phyloP scores from a whole-genome alignment of 2,329 filamentous ascomycete species.

The Fusarium burgessii region DNA sequence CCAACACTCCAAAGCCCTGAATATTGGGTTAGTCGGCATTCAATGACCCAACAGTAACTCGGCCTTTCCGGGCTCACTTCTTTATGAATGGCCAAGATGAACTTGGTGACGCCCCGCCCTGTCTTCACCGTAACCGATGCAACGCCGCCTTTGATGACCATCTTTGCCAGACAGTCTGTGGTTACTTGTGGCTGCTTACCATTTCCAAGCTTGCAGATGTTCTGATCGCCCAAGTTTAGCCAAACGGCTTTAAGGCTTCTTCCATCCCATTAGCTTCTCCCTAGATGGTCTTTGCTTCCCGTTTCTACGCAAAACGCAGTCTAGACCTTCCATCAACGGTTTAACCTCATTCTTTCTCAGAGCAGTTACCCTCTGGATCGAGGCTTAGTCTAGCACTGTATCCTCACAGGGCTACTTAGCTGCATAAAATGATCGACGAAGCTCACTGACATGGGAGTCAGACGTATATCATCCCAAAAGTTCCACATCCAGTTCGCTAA shows the following conservation, averaged over 20 bases:
- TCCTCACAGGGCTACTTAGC: background rate
- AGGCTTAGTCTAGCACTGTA: background rate
- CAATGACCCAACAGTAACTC: background rate
- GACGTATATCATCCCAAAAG: conserved; percentile 5
- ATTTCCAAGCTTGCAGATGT: background rate
- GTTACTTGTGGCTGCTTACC: background rate
- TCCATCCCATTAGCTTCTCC: background rate
- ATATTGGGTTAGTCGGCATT: background rate
- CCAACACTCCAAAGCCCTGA: background rate
- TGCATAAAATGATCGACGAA: background rate
- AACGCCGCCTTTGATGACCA: background rate
- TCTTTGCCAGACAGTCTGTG: background rate
- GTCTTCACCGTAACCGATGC: background rate
- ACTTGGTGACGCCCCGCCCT: no score
- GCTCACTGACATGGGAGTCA: background rate
- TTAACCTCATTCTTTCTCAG: background rate
- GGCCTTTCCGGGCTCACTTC: background rate
- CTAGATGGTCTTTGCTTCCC: background rate
- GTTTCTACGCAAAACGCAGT: background rate
- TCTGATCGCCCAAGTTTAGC: background rate
- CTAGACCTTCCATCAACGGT: background rate
- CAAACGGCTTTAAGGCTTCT: background rate
- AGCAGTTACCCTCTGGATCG: background rate
- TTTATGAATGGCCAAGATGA: background rate
- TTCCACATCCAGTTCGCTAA: background rate